Percentiles rank a stretch among this genome's conserved stretches.
Conservation (phyloP, 2,329 filamentous ascomycete species). For the Fusarium graminum region DNA sequence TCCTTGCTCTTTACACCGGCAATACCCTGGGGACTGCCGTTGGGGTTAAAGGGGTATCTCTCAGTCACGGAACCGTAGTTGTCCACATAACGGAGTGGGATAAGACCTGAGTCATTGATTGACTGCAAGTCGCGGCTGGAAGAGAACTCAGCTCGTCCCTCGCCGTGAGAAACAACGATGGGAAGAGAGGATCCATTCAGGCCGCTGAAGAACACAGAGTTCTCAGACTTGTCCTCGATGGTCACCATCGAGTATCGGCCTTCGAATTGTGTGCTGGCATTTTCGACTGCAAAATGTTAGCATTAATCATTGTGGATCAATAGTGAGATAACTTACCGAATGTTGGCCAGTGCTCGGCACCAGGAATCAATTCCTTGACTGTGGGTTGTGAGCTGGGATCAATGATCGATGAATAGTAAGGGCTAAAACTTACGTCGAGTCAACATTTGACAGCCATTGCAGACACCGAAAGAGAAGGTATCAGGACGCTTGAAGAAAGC, state of each 20-base stretch:
- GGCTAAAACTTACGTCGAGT: conserved; percentile 63
- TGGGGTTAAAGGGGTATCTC: conserved; percentile 87
- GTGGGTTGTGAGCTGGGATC: conserved; percentile 1
- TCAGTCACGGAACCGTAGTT: conserved; percentile 81
- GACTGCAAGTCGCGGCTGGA: conserved; percentile 64
- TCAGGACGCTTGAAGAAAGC: conserved; percentile 88
- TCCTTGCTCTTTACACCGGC: conserved; percentile 82
- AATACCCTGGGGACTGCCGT: conserved; percentile 85
- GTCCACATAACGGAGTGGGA: conserved; percentile 86
- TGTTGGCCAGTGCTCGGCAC: conserved; percentile 61
- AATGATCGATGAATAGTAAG: neutral
- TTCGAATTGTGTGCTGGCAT: conserved; percentile 64
- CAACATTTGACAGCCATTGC: conserved; percentile 98
- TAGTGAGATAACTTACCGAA: conserved; percentile 62
- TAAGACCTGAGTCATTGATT: conserved; percentile 75
- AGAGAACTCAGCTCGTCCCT: conserved; percentile 82
- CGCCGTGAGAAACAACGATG: conserved; percentile 49
- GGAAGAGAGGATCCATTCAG: conserved; percentile 47
- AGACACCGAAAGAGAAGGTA: conserved; percentile 93
- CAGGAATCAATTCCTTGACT: conserved; percentile 49
- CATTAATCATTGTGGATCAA: neutral
- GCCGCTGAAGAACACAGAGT: conserved; percentile 49
- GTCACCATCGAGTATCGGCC: conserved; percentile 49
- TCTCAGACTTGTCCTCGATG: conserved; percentile 43
- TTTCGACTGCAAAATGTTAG: conserved; percentile 67